Conservation (phyloP, 345 rosid genomes). For the Eucalyptus paniculata region DNA sequence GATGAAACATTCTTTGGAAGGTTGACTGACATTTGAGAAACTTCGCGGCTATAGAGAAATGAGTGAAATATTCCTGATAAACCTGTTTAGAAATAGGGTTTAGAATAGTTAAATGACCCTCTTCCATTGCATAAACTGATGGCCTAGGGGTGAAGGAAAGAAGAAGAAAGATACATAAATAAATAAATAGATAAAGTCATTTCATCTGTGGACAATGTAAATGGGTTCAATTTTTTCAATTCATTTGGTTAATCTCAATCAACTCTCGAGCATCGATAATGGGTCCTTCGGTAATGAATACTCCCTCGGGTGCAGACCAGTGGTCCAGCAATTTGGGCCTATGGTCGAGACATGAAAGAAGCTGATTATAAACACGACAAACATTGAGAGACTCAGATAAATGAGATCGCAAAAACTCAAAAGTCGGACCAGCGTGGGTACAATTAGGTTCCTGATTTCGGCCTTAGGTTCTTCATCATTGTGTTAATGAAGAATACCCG, state of each 20-base stretch:
- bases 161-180: background rate
- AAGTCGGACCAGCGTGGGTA: fast-evolving
- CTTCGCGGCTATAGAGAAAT: background rate
- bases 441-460: background rate
- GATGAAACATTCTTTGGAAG: background rate
- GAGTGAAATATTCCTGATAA: background rate
- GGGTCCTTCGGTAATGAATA: background rate
- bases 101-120: background rate
- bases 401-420: fast-evolving
- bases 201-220: fast-evolving
- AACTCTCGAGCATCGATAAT: background rate
- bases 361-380: background rate
- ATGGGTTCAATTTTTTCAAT: background rate
- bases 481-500: background rate
- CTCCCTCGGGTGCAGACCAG: fast-evolving
- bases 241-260: background rate
- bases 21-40: background rate
- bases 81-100: background rate
- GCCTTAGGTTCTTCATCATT: background rate
- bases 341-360: background rate
- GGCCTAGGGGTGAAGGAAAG: background rate
- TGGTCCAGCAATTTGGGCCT: background rate
- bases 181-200: background rate
- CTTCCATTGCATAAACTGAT: background rate
- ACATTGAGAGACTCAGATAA: background rate